phyloP scores from a whole-genome alignment of 768 basidiomycete species.

The Coprinopsis strossmayeri region DNA sequence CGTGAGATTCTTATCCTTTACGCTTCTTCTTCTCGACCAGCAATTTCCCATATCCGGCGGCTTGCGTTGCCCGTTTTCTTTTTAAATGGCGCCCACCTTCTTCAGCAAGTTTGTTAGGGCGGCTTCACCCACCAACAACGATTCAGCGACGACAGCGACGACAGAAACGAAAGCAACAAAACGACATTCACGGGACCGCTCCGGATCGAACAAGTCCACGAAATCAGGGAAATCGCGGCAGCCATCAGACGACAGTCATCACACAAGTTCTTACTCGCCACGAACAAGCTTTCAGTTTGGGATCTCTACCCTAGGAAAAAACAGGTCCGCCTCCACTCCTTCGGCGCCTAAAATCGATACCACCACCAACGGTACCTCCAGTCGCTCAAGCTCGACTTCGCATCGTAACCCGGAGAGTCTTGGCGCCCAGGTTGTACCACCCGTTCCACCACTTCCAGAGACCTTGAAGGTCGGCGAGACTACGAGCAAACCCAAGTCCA shows the following conservation, averaged over 20 bases:
- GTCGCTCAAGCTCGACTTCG: not conserved
- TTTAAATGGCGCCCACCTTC: constrained; percentile 31
- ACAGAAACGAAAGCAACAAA: constrained; percentile 2
- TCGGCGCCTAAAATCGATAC: not conserved
- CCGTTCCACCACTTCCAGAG: constrained; percentile 5
- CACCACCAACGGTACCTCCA: not conserved
- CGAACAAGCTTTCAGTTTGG: constrained; percentile 10
- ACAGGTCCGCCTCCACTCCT: constrained; percentile 7
- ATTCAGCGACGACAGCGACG: constrained; percentile 7
- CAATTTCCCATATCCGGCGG: not conserved
- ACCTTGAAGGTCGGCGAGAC: not conserved
- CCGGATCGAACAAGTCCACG: constrained; percentile 5
- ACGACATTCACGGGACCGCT: constrained; percentile 7
- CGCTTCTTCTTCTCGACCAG: not conserved
- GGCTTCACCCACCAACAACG: constrained; percentile 25
- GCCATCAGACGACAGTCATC: constrained; percentile 7
- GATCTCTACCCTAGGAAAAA: constrained; percentile 4
- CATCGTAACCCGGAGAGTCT: not conserved
- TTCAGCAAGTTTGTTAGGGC: constrained; percentile 31
- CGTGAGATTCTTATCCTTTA: not conserved
- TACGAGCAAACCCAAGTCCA: not conserved
- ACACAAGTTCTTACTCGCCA: constrained; percentile 1
- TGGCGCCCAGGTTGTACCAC: not conserved
- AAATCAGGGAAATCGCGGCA: constrained; percentile 6
- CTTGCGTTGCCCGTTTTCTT: not conserved